These are phyloP conservation scores for Aurantiochytrium sp. DNA, from an alignment of 108 stramenopile species.

Conservation along the genomic window DNA sequence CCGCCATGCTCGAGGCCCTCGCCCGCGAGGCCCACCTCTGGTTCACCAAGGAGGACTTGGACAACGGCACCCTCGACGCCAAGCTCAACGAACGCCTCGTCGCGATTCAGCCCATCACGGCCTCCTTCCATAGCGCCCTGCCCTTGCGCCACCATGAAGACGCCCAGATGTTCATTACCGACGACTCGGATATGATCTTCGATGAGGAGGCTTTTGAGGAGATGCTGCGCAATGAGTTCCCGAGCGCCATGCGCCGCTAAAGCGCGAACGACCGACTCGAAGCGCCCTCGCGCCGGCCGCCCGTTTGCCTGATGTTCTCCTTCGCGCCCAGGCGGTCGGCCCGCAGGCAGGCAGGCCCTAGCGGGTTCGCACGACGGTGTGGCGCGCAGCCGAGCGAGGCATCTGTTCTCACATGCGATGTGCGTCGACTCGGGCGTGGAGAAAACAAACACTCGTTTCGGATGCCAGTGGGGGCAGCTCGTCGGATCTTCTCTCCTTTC, in stretches of 20 bases:
- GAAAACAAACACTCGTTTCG: too few relatives aligned
- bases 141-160: neutral
- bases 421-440: too few relatives aligned
- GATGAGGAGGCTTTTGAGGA: neutral
- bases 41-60: slow-evolving; percentile 16
- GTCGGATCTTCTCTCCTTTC: too few relatives aligned
- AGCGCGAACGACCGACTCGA: too few relatives aligned
- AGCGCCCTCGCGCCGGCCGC: too few relatives aligned
- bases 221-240: neutral
- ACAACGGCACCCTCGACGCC: neutral
- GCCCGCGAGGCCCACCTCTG: neutral
- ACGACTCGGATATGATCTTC: neutral
- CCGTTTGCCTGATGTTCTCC: too few relatives aligned
- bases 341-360: too few relatives aligned
- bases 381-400: too few relatives aligned
- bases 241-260: neutral
- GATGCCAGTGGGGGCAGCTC: too few relatives aligned
- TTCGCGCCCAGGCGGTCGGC: too few relatives aligned
- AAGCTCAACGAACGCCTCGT: neutral
- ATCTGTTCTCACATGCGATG: too few relatives aligned
- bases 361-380: too few relatives aligned
- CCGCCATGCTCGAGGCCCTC: slow-evolving; percentile 11
- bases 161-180: neutral
- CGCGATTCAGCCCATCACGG: slow-evolving; percentile 7
- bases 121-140: neutral